These are phyloP conservation scores for Colletotrichum sp. DNA, from an alignment of 2,329 filamentous ascomycete species.

Conservation along the genomic window DNA sequence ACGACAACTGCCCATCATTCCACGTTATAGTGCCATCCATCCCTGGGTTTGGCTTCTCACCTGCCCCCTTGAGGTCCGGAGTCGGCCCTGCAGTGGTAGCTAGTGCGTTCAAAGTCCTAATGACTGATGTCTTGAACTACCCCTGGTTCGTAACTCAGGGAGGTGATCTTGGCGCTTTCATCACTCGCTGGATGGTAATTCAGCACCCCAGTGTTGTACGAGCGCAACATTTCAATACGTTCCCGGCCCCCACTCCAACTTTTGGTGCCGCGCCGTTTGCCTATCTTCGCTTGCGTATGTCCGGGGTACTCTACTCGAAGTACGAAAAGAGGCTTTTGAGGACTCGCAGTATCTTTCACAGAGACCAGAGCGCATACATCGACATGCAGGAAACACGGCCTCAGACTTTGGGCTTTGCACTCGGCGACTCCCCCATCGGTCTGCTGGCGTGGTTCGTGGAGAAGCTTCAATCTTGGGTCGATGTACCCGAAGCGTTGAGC, in stretches of 20 bases:
- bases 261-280: neutral
- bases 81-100: slow-evolving; percentile 34
- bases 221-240: slow-evolving; percentile 16
- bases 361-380: neutral
- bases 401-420: slow-evolving; percentile 1
- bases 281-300: neutral
- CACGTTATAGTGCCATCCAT: slow-evolving; percentile 51
- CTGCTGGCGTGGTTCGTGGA: slow-evolving; percentile 5
- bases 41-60: slow-evolving; percentile 50
- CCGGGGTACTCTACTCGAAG: neutral
- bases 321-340: neutral
- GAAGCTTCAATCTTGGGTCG: slow-evolving; percentile 27
- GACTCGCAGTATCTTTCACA: neutral
- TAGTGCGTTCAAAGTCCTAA: slow-evolving; percentile 39
- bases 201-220: neutral
- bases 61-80: slow-evolving; percentile 31
- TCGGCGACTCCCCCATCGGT: slow-evolving; percentile 37
- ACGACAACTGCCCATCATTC: slow-evolving; percentile 39
- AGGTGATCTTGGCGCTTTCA: slow-evolving; percentile 32
- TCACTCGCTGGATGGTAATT: slow-evolving; percentile 20
- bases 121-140: slow-evolving; percentile 43
- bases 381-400: neutral
- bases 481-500: slow-evolving; percentile 18
- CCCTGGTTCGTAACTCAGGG: slow-evolving; percentile 34
- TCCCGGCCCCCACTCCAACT: slow-evolving; percentile 1